phyloP scores from a whole-genome alignment of 345 rosid species.

The Brassica nigra region DNA sequence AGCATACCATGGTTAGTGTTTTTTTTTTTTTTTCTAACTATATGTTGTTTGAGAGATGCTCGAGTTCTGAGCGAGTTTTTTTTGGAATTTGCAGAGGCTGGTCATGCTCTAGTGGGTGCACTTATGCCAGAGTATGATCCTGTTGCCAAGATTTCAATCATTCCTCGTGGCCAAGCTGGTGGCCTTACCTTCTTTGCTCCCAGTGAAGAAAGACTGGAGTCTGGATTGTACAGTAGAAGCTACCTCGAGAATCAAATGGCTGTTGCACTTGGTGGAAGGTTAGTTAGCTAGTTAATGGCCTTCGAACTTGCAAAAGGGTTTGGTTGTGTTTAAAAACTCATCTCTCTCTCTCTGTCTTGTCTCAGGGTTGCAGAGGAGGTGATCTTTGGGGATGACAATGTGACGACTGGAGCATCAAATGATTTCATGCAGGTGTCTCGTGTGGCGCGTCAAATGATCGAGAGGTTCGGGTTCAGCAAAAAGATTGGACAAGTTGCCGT shows the following conservation, averaged over 20 bases:
- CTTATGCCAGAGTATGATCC: conserved; percentile 98
- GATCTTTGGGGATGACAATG: conserved; percentile 85
- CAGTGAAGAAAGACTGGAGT: conserved; percentile 96
- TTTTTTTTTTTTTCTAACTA: not conserved
- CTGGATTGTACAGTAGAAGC: conserved; percentile 93
- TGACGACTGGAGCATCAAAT: conserved; percentile 97
- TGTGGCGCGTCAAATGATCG: conserved; percentile 99
- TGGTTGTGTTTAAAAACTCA: not conserved
- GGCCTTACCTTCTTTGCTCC: conserved; percentile 97
- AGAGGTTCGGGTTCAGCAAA: conserved; percentile 96
- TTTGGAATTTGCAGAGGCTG: conserved; percentile 65
- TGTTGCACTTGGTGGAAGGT: conserved; percentile 99
- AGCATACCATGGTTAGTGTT: conserved; percentile 77
- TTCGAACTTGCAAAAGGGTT: not conserved
- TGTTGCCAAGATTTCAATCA: conserved; percentile 92
- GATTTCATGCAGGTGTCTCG: conserved; percentile 99
- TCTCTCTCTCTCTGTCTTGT: conserved; percentile 9
- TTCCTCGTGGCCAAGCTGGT: conserved; percentile 98
- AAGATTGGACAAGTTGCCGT: conserved; percentile 96
- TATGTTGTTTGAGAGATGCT: not conserved
- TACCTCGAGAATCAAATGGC: conserved; percentile 99
- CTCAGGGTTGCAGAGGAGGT: conserved; percentile 96
- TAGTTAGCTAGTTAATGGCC: conserved; percentile 40
- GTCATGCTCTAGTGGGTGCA: conserved; percentile 96
- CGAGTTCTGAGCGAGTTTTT: not conserved